Base-by-base conservation (phyloP, 169 alveolate species). In the Plasmodium relictum region DNA sequence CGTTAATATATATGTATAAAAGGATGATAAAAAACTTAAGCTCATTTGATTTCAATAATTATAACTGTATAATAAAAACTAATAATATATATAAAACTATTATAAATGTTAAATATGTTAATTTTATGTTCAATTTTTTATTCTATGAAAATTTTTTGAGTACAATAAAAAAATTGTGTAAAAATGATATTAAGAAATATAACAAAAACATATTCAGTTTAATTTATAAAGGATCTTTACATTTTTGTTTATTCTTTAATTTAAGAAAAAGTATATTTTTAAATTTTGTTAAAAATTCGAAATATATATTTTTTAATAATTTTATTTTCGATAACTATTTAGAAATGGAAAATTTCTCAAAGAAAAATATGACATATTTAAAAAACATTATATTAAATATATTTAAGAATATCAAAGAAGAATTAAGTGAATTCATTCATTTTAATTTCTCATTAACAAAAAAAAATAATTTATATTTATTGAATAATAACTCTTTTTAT, bases 301-400 rank as follows among this genome's bases (percentile, higher is more conserved):
- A 68, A 37, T 69, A 61, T 71, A 12, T 80, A 41, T 66, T 20
- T 80, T 37, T 80, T 12, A 80, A 80, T 31, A 42, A 41, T 52
- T 56, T 20, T 44, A 16, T 80, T 42, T 70, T 68, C 22, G 69
- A 80, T n/a, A 66, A 63, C 18, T 45, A 50, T 42, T 26, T 63
- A 16, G 45, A 63, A 52, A 63, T 10, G 14, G 63, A 54, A 7
- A n/a, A 54, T 14, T 14, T 14, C 16, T 14, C n/a, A 6, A 50
- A 14, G 1, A 52, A 52, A 14, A 14, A 52, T 52, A 8, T 52
- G 3, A 18, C 63, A 52, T 5, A 52, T 37, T 52, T 80, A 5
- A 7, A 0, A 16, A 18, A 39, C 48, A 18, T 80, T 9, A 0
- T 76, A 18, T 24, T n/a, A 18, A 42, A 54, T 59, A 24, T 41